Percentiles rank a stretch among this genome's conserved stretches.
Evolutionary conservation across 257 asterid species (phyloP).

Genomic region (Perilla frutescens): DNA sequence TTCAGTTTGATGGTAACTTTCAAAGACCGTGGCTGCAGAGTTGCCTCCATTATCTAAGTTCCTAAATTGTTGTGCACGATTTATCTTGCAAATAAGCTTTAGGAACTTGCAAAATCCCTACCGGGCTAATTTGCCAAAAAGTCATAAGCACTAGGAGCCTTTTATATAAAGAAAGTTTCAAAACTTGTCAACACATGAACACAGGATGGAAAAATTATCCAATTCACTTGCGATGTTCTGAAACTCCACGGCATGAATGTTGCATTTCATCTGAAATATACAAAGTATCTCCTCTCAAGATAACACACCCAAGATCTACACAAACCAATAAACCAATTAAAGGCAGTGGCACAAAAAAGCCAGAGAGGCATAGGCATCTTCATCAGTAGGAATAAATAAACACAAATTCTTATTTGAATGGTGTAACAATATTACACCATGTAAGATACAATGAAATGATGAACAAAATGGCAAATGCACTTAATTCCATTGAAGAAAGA

Average conservation of each 20-base stretch:
- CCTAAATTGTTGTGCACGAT: constrained; percentile 6
- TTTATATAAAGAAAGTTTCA: neutral
- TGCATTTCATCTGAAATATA: neutral
- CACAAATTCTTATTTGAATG: neutral
- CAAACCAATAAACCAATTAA: neutral
- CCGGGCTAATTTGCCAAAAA: constrained; percentile 6
- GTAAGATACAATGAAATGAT: neutral
- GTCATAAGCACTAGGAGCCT: constrained; percentile 13
- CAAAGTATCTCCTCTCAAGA: neutral
- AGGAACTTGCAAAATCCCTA: constrained; percentile 17
- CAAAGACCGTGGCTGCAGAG: constrained; percentile 41
- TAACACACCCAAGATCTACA: neutral
- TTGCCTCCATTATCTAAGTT: constrained; percentile 41
- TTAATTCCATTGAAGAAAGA: constrained; percentile 1
- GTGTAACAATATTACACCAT: no score
- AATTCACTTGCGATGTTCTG: neutral
- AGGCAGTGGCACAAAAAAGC: neutral
- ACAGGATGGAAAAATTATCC: neutral
- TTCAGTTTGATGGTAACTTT: constrained; percentile 50
- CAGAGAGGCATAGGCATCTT: neutral
- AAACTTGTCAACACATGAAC: neutral
- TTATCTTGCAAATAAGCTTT: neutral
- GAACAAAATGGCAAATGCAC: neutral
- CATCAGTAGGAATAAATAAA: neutral
- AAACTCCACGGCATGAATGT: neutral